Evolutionary conservation across 441 rosid genomes (phyloP).

Genomic region (Bruguiera hainesii): DNA sequence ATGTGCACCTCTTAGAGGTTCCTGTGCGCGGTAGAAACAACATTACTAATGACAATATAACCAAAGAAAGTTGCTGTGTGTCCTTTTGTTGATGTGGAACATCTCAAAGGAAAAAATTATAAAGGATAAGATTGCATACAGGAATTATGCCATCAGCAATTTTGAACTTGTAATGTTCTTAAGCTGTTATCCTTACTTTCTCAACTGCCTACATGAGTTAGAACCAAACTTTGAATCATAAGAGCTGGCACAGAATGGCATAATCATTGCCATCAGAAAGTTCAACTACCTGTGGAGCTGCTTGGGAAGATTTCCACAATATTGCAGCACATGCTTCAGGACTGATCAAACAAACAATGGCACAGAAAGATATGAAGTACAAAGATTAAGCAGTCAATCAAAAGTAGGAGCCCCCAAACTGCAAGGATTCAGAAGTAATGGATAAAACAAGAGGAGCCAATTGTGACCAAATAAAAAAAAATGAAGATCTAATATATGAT

Average conservation of each 20-base stretch:
- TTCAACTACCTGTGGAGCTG: constrained; percentile 38
- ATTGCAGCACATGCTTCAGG: constrained; percentile 53
- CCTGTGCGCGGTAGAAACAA: constrained; percentile 17
- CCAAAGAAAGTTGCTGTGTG: background rate
- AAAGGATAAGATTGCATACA: constrained; percentile 22
- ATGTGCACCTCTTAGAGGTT: constrained; percentile 41
- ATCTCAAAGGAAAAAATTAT: background rate
- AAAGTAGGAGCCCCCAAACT: background rate
- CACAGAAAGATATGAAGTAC: constrained; percentile 11
- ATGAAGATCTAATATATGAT: background rate
- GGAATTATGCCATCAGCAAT: constrained; percentile 44
- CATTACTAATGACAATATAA: background rate
- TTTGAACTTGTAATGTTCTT: constrained; percentile 34
- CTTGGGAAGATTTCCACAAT: constrained; percentile 46
- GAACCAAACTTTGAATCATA: background rate
- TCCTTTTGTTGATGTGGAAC: background rate
- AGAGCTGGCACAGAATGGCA: background rate
- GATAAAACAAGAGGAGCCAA: background rate
- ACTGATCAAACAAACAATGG: constrained; percentile 25
- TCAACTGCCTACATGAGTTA: constrained; percentile 36
- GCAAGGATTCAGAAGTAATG: background rate
- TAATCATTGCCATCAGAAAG: constrained; percentile 3
- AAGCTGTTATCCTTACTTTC: constrained; percentile 42
- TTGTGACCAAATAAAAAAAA: background rate
- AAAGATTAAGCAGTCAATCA: constrained; percentile 1